Base-by-base conservation (phyloP, 2,329 filamentous ascomycete genomes). In the Fusarium sp. region DNA sequence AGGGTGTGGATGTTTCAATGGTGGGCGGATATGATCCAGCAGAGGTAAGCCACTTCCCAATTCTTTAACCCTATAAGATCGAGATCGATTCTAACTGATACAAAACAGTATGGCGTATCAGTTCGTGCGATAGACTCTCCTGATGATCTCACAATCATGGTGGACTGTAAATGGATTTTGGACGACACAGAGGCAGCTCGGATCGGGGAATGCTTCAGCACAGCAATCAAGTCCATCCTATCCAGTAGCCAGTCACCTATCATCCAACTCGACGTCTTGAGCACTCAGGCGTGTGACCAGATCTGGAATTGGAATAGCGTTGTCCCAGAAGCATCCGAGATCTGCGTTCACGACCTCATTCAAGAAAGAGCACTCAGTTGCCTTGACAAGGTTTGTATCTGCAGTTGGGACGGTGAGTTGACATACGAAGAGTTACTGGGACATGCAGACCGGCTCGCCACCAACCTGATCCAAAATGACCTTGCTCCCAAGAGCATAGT, bases 401-500 rank as follows among this genome's bases (percentile, higher is more conserved):
- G 21, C 26, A 49, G 44, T n/a, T 58, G 56, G 56, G 56, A 58
- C n/a, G 56, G 56, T n/a, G 19, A 53, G 0, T 8, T 53, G 8
- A 58, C 47, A 10, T 58, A 58, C 17, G 2, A n/a, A 24, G 40
- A 39, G 15, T 2, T 56, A 10, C 6, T 5, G 7, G 26, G 42
- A 15, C 34, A 49, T 5, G 45, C 54, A 2, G 28, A 19, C 22
- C 45, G 36, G 11, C 49, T 59, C 13, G 49, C 50, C 2, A 47
- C 2, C 19, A 7, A 4, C 7, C 26, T 53, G 17, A 11, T 49
- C 5, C 34, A 40, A 22, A 46, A 9, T 9, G 57, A 42, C 15
- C 26, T 54, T 38, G 28, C 21, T 47, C 34, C 38, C 5, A 50
- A 49, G 6, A 21, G 9, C 13, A 38, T 80, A 1, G 73, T 81